These are phyloP conservation scores for Ceratobasidium sp. DNA, from an alignment of 1,284 basidiomycete genomes.

Conservation along the genomic window DNA sequence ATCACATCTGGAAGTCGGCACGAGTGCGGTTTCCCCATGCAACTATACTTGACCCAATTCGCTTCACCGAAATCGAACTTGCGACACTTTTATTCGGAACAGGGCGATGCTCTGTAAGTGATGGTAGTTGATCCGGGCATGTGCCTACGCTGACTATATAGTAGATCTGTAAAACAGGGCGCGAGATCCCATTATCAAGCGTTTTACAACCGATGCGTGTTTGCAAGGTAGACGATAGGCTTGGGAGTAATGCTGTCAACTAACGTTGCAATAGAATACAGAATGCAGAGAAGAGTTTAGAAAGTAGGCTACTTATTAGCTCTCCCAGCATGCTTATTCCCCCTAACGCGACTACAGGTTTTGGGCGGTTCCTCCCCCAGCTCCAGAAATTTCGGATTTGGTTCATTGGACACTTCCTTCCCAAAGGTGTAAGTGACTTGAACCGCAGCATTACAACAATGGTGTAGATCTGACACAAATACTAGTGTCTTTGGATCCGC, in stretches of 20 bases:
- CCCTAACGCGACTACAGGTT: background rate
- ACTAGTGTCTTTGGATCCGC: background rate
- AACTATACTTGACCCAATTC: conserved; percentile 33
- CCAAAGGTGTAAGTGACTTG: background rate
- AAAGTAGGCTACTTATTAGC: background rate
- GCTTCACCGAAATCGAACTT: conserved; percentile 30
- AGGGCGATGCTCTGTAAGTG: conserved; percentile 25
- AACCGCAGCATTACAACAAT: background rate
- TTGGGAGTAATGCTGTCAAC: background rate
- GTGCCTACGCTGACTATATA: background rate
- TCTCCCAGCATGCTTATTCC: background rate
- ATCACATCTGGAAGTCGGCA: conserved; percentile 27
- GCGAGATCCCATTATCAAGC: conserved; percentile 1
- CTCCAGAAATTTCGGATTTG: background rate
- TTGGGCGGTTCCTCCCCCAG: background rate
- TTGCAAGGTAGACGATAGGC: conserved; percentile 8
- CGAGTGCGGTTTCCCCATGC: conserved; percentile 31
- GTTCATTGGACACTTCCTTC: conserved; percentile 11
- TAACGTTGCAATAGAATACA: background rate
- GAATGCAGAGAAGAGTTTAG: conserved; percentile 20
- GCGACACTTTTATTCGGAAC: conserved; percentile 28
- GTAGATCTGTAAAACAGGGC: conserved; percentile 27
- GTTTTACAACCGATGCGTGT: conserved; percentile 11
- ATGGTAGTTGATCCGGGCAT: background rate
- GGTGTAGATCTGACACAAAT: background rate